Conservation (phyloP, 1,284 basidiomycete genomes). For the Rugosomyces carneus region DNA sequence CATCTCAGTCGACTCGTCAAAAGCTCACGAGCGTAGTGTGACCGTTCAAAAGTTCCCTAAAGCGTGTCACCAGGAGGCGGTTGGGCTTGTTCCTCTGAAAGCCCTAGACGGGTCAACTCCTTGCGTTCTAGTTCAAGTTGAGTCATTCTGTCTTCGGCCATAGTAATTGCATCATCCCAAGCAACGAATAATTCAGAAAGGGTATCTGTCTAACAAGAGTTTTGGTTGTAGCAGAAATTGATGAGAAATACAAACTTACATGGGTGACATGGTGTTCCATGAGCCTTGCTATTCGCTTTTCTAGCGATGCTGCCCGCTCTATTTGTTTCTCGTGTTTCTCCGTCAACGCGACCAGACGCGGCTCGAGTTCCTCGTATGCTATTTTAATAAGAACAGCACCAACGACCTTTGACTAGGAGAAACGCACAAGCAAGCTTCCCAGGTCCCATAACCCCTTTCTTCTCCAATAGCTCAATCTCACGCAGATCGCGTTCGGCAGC, state of each 20-base stretch:
- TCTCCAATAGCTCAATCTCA: conserved; percentile 64
- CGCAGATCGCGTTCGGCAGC: conserved; percentile 72
- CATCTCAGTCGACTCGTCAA: too few relatives aligned
- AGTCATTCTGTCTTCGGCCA: conserved; percentile 51
- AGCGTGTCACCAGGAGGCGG: background rate
- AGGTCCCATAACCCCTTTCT: conserved; percentile 62
- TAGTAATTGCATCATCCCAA: conserved; percentile 69
- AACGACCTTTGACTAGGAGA: too few relatives aligned
- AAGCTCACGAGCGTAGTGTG: too few relatives aligned
- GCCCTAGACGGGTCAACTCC: conserved; percentile 53
- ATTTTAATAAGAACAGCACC: too few relatives aligned
- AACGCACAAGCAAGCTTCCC: conserved; percentile 57
- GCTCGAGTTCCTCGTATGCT: conserved; percentile 60
- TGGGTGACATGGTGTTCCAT: conserved; percentile 65
- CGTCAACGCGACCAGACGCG: conserved; percentile 54
- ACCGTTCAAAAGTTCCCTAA: too few relatives aligned
- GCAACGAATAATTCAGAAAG: conserved; percentile 75
- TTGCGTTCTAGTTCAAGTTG: conserved; percentile 52
- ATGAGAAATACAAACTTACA: conserved; percentile 33
- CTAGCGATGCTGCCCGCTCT: conserved; percentile 47
- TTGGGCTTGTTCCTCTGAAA: background rate
- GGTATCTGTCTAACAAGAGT: conserved; percentile 51
- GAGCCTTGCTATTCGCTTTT: conserved; percentile 54
- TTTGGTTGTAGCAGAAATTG: too few relatives aligned
- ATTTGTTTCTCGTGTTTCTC: conserved; percentile 55